Evolutionary conservation across 1,284 basidiomycete species (phyloP), one percentile per base, ranked within the genome.

Genomic region (Moesziomyces sp.): DNA sequence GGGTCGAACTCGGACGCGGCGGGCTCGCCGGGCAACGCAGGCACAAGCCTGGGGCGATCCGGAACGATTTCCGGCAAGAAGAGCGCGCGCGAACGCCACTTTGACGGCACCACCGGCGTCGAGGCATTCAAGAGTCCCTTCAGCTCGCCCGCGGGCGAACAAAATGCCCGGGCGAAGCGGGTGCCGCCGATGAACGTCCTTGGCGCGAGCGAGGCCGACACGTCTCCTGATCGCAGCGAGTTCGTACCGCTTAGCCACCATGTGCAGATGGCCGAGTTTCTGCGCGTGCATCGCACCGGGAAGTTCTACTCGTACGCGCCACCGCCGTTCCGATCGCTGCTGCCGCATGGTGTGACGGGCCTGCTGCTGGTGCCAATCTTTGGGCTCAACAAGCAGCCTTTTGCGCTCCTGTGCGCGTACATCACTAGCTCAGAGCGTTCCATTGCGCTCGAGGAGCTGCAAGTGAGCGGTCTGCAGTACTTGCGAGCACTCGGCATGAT

Each of bases 381-480:
- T 84, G 95, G 95, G 70, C 90, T 97, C 57, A 93, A 97, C 86
- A 93, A 94, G 85, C 90, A 84, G 59, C 94, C 94, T 0, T 97
- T 97, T 79, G 93, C 93, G 3, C 85, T 98, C 76, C 87, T 98
- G 40, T 95, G 93, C 78, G 93, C 93, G 5, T 97, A 95, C 85
- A 91, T 91, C 0, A 63, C 69, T 89, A 90, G 45, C 90, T 92
- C 76, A 89, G 92, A 74, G 88, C 89, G 11, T 91, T 92, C 80
- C 90, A 92, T 78, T 92, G 91, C 85, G 86, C 95, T 79, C 92
- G 97, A 86, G 92, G 80, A 83, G 57, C 52, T 82, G 23, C 69
- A 77, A 42, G 79, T 94, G 0, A 94, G 94, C 81, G 94, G 96
- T 77, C 85, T 96, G 33, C 95, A 94, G 48, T 97, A 96, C 84